Base-by-base conservation (phyloP, 2,329 filamentous ascomycete species). In the Fusarium decemcellulare region DNA sequence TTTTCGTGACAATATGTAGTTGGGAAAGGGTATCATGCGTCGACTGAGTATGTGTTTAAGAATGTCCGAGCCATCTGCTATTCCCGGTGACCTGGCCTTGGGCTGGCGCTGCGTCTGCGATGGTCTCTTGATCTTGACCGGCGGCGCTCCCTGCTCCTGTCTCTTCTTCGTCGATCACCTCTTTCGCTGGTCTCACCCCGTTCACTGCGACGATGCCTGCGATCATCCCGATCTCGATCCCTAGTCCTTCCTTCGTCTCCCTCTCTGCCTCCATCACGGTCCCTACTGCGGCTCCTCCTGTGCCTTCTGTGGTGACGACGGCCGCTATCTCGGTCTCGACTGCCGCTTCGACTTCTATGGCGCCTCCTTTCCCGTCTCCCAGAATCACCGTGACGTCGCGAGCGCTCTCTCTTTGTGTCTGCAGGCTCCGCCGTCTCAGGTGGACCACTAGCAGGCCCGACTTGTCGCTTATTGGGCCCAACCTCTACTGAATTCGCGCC, bases 401-500 rank as follows among this genome's bases (percentile, higher is more conserved):
- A 74, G 37, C 72, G 72, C 7, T 80, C 77, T 37, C 70, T 69
- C 48, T 71, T 73, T 54, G 69, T 54, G 11, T 79, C 75, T 42
- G 68, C 67, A 66, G 48, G 67, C 59, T 70, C 76, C 72, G 67
- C 71, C 34, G 61, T 72, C 44, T 59, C 53, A 4, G 71, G 74
- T 68, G 75, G 60, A 12, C 70, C 40, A 58, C 69, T 61, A 46
- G 72, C 72, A 1, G 78, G 75, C 0, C 76, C 79, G 11, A 81
- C 70, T 8, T 79, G 73, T 61, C 82, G 79, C 56, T 79, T 78
- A 2, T 78, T 78, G 2, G 71, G 73, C 6, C 83, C 86, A 30
- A 92, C 86, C 42, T 90, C 91, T 11, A 97, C 80, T 1, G 92
- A 88, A 77, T 96, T 97, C 4, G 87, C 86, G 5, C 86, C 88